These are phyloP conservation scores for Pinguiococcus pyrenoidosus DNA, from an alignment of 108 stramenopile genomes.

Conservation along the genomic window DNA sequence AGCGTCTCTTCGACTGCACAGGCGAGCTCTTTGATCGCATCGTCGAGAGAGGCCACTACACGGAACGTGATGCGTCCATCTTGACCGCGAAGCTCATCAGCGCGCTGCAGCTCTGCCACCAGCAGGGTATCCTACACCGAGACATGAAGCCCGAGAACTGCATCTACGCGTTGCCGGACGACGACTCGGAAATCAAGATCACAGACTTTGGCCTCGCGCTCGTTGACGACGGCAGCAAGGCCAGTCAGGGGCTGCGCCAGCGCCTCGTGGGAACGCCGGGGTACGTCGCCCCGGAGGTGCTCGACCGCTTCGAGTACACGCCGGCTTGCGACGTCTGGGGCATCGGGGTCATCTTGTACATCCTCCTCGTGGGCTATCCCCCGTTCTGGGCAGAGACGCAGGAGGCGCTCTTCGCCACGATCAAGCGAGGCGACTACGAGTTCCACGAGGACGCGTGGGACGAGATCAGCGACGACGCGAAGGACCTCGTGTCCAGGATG, in stretches of 20 bases:
- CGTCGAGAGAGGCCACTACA: slow-evolving; percentile 54
- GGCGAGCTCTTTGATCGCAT: slow-evolving; percentile 83
- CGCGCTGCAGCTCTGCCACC: slow-evolving; percentile 16
- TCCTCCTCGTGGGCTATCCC: slow-evolving; percentile 17
- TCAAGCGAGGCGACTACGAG: slow-evolving; percentile 8
- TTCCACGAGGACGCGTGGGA: slow-evolving; percentile 9
- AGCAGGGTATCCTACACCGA: slow-evolving; percentile 10
- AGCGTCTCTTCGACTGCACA: too few relatives aligned
- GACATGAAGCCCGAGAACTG: slow-evolving; percentile 32
- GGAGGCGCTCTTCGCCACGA: slow-evolving; percentile 6
- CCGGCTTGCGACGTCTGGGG: slow-evolving; percentile 20
- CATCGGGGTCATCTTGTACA: slow-evolving; percentile 24
- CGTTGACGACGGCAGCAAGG: slow-evolving; percentile 3
- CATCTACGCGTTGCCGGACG: neutral
- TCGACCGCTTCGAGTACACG: slow-evolving; percentile 6
- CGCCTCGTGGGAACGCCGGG: slow-evolving; percentile 23
- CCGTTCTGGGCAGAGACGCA: slow-evolving; percentile 14
- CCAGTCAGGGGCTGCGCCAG: neutral
- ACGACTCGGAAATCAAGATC: slow-evolving; percentile 13
- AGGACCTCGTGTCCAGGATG: slow-evolving; percentile 16
- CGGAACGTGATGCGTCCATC: slow-evolving; percentile 51
- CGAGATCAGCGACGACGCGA: slow-evolving; percentile 19
- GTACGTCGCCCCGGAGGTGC: slow-evolving; percentile 31
- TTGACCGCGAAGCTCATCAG: slow-evolving; percentile 6
- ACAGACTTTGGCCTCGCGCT: slow-evolving; percentile 25